Evolutionary conservation across 2,329 filamentous ascomycete species (phyloP).

Genomic region (Pyrenochaeta sp.): DNA sequence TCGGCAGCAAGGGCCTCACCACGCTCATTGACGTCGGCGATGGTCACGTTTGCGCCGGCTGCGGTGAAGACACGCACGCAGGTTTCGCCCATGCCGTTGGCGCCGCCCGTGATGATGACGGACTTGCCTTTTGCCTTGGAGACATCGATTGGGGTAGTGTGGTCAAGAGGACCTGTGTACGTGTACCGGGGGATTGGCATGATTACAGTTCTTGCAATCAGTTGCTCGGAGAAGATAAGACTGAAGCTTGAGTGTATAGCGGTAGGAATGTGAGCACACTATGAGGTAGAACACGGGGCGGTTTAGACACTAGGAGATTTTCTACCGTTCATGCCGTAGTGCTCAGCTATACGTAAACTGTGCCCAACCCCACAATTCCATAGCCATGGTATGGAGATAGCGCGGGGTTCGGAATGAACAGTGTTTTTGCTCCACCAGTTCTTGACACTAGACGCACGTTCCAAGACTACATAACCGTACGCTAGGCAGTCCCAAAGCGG

Average conservation of each 20-base stretch:
- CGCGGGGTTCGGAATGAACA: not conserved
- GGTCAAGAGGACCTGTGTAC: conserved; percentile 49
- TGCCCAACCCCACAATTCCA: not conserved
- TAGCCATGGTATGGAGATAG: not conserved
- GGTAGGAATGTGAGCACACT: not conserved
- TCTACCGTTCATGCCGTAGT: not conserved
- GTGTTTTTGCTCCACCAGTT: not conserved
- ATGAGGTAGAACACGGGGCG: too few relatives aligned
- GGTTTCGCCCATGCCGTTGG: conserved; percentile 49
- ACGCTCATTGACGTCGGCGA: conserved; percentile 42
- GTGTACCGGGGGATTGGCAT: conserved; percentile 34
- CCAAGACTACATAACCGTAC: not conserved
- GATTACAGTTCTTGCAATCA: not conserved
- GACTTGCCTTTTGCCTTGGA: conserved; percentile 54
- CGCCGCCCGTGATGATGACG: conserved; percentile 60
- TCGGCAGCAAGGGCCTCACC: conserved; percentile 39
- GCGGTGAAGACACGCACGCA: conserved; percentile 41
- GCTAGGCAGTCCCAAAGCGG: conserved; percentile 12
- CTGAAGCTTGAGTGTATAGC: not conserved
- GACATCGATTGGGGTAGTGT: conserved; percentile 48
- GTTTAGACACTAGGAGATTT: not conserved
- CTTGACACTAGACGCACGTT: not conserved
- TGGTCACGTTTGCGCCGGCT: conserved; percentile 46
- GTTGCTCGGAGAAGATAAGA: not conserved
- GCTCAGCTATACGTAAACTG: not conserved